Base-by-base conservation (phyloP, 805 yeast species). In the Soucietia sequanensis region DNA sequence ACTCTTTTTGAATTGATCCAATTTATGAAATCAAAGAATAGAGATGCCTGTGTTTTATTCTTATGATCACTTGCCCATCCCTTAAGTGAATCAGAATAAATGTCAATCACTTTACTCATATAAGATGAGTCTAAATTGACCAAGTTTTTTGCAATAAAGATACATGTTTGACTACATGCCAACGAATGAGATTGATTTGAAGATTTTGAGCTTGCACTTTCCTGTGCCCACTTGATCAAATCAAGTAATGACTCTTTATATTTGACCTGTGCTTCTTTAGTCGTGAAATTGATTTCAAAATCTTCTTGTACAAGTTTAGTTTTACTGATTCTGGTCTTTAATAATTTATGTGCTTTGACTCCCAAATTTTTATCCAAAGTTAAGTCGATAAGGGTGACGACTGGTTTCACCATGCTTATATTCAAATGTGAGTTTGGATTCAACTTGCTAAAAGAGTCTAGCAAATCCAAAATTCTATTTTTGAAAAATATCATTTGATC, bases 401-500 rank as follows among this genome's bases (percentile, higher is more conserved):
- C 58, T 2, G 90, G 87, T 19, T 65, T 52, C 4, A 80, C 58
- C 42, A 77, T 61, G 3, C 65, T 50, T 20, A 81, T 41, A 35
- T 65, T 62, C 36, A 74, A 52, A 21, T 48, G 35, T 6, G 71
- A 65, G 30, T 60, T 53, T 30, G 70, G 72, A 49, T 72, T 72
- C 22, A 52, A 52, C 43, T 72, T 75, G 39, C 68, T 61, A 48
- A 76, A 87, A 5, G 75, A 61, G 16, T 86, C 95, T 15, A 91
- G 52, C 51, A 91, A 65, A 48, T 90, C 96, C 33, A 91, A 62
- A 6, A 88, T 74, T 36, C 95, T 70, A 45, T 75, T 77, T 52
- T 91, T 91, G 63, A 90, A 84, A 33, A 83, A 74, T 4, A 81
- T 69, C 68, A 91, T 84, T 48, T 80, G 83, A 53, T 84, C 84